A percentile compares a stretch with the other conserved stretches of the same genome.
These are phyloP conservation scores for Erodium trifolium DNA, from an alignment of 441 rosid species.

Conservation along the genomic window DNA sequence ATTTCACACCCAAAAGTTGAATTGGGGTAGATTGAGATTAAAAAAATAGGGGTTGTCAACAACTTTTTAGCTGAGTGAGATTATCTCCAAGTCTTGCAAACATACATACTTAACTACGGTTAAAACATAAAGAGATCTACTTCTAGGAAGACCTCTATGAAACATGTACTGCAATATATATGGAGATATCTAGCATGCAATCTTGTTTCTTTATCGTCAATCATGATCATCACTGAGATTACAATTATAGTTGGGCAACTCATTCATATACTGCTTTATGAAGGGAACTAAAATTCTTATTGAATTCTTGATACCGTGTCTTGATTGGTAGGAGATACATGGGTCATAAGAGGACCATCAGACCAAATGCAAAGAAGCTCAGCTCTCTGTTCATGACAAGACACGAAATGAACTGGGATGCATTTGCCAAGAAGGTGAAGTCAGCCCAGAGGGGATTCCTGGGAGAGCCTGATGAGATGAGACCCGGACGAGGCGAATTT, in stretches of 20 bases:
- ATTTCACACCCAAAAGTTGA: too few species aligned
- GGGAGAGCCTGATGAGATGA: conserved; percentile 95
- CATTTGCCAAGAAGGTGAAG: conserved; percentile 71
- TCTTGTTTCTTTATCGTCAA: too few species aligned
- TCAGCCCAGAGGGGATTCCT: conserved; percentile 82
- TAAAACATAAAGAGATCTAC: too few species aligned
- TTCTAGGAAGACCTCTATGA: too few species aligned
- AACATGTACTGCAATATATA: not conserved
- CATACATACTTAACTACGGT: not conserved
- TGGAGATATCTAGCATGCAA: not conserved
- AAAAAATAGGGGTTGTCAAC: too few species aligned
- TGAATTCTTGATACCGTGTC: not conserved
- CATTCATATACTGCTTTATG: too few species aligned
- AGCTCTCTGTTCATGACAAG: conserved; percentile 51
- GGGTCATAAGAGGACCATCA: conserved; percentile 50
- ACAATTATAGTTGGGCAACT: too few species aligned
- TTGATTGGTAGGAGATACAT: conserved; percentile 61
- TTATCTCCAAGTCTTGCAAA: too few species aligned
- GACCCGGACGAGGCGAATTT: conserved; percentile 21
- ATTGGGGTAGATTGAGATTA: too few species aligned
- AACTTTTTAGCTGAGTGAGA: too few species aligned
- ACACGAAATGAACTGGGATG: conserved; percentile 64
- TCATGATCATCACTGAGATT: too few species aligned
- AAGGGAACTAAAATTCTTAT: not conserved
- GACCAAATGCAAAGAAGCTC: not conserved